Base-by-base conservation (phyloP, 1,139 yeast species). In the Yamadazyma atmosphaerica region DNA sequence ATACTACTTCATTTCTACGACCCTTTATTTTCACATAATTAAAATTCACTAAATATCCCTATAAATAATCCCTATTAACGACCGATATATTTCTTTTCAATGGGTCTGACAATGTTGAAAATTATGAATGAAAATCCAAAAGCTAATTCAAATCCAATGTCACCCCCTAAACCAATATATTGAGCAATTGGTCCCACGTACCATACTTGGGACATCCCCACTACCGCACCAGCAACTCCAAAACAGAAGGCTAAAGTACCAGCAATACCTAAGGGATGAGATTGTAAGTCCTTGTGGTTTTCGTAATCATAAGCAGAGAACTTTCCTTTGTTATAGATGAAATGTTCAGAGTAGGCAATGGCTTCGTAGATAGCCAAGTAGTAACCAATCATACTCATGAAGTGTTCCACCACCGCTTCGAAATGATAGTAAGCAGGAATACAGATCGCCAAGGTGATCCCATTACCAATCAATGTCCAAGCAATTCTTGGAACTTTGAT, bases 151-250 rank as follows among this genome's bases (percentile, higher is more conserved):
- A 86, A 86, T 29, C 95, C 96, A 52, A 89, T 75, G 60, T 88
- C 96, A 49, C 88, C 96, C 55, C 94, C 92, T 47, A 42, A 68
- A 41, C 92, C 94, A 52, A 86, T 80, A 46, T 61, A 49, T 33
- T 53, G 58, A 28, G 80, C 92, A 49, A 86, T 51, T 32, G 77
- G 82, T 49, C 96, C 95, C n/a, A 59, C 58, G 67, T 81, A 89
- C 88, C 94, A 88, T 11, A 75, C 74, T 68, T 87, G 95, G 56
- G 74, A 69, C 95, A 88, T 87, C 50, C 96, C 96, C 26, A 87
- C 44, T 12, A 79, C 94, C 32, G 81, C 86, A 59, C 96, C 96
- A 33, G 84, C 87, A 34, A 76, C 82, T 61, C 96, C 96, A 51
- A 82, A 79, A 60, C 83, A 72, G 70, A 87, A 82, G 8, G 86